A percentile compares a stretch with the other conserved stretches of the same genome.
These are phyloP conservation scores for Lunularia cruciata DNA, from an alignment of 225 moss, liverwort and hornwort species.

Conservation along the genomic window DNA sequence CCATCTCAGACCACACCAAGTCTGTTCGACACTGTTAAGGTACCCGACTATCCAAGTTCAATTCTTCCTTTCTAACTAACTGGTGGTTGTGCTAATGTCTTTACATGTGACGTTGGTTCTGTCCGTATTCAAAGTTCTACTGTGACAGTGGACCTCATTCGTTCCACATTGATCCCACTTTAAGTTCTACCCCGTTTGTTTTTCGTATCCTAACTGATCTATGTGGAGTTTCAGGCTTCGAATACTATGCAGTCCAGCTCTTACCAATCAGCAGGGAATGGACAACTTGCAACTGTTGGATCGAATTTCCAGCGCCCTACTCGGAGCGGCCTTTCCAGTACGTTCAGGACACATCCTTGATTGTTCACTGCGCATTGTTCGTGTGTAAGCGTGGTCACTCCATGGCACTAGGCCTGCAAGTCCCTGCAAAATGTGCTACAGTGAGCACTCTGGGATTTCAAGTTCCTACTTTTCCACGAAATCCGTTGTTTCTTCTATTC, in stretches of 20 bases:
- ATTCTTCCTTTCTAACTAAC: not conserved
- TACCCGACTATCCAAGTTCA: not conserved
- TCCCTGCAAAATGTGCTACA: too few species aligned
- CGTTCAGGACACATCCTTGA: not conserved
- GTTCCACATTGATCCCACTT: too few species aligned
- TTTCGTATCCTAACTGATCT: not conserved
- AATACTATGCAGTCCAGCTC: slow-evolving; percentile 60
- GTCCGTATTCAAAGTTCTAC: not conserved
- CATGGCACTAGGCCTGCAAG: too few species aligned
- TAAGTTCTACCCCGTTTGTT: not conserved
- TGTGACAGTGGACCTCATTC: not conserved
- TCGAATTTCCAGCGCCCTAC: slow-evolving; percentile 41
- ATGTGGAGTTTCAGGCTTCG: slow-evolving; percentile 34
- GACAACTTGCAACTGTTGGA: slow-evolving; percentile 59
- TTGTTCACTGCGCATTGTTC: too few species aligned
- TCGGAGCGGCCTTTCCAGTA: slow-evolving; percentile 46
- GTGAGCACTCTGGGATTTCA: too few species aligned
- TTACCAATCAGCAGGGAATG: slow-evolving; percentile 72
- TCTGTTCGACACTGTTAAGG: slow-evolving; percentile 21
- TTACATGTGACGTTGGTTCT: not conserved
- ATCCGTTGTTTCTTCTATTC: too few species aligned
- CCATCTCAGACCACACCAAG: slow-evolving; percentile 28
- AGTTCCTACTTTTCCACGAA: too few species aligned
- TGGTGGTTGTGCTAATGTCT: not conserved
- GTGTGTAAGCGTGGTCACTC: too few species aligned